Conservation (phyloP, 1,284 basidiomycete genomes). For the Leccinum variabile region DNA sequence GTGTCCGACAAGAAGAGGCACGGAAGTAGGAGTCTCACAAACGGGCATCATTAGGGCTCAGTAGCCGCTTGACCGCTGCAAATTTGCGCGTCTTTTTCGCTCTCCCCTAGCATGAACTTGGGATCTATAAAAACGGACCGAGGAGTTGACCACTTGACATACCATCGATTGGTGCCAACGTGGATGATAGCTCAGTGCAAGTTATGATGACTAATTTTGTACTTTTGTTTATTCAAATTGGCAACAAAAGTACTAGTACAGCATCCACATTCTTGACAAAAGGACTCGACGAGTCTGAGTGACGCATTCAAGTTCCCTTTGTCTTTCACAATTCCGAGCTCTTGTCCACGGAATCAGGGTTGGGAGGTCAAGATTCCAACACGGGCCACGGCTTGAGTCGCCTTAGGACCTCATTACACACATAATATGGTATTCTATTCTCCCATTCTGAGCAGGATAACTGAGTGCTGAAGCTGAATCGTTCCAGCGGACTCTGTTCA, state of each 20-base stretch:
- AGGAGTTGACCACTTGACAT: neutral
- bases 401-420: neutral
- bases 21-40: constrained; percentile 59
- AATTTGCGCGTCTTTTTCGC: constrained; percentile 96
- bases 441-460: neutral
- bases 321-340: neutral
- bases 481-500: neutral
- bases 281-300: neutral
- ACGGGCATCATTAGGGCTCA: constrained; percentile 93
- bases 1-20: neutral
- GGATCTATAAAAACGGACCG: neutral
- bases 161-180: constrained; percentile 22
- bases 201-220: neutral
- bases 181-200: neutral
- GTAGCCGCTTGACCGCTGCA: constrained; percentile 90
- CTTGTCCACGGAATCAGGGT: neutral
- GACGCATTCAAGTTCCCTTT: neutral
- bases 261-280: neutral
- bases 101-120: constrained; percentile 64
- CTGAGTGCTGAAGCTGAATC: neutral
- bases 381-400: neutral
- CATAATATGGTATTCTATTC: neutral
- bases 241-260: no score
- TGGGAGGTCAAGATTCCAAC: neutral
- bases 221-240: neutral